phyloP scores from a whole-genome alignment of 768 basidiomycete species.

The Tricholoma sp. region DNA sequence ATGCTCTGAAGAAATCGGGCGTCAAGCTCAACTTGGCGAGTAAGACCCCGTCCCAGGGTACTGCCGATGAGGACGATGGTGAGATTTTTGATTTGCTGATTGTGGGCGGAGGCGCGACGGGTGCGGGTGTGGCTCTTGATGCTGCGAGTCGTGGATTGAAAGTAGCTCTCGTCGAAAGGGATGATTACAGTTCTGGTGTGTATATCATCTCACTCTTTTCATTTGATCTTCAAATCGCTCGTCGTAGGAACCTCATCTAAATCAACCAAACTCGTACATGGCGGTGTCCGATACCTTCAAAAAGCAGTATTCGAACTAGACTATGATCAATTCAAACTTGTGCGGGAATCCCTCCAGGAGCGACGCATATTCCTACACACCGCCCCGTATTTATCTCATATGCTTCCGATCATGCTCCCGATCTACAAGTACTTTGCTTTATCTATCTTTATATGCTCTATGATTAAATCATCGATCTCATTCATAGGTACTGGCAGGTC shows the following conservation, averaged over 20 bases:
- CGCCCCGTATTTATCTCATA: conserved; percentile 86
- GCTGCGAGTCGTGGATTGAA: conserved; percentile 88
- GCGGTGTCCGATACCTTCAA: conserved; percentile 95
- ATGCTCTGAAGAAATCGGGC: conserved; percentile 43
- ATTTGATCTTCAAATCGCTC: background rate
- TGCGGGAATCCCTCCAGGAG: conserved; percentile 92
- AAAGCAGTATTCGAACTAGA: conserved; percentile 95
- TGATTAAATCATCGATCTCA: too few relatives aligned
- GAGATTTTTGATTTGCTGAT: conserved; percentile 75
- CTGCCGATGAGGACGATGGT: conserved; percentile 13
- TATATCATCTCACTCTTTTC: conserved; percentile 1
- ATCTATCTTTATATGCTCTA: background rate
- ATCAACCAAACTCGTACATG: conserved; percentile 97
- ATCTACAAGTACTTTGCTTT: conserved; percentile 71
- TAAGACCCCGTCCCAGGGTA: too few relatives aligned
- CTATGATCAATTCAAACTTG: conserved; percentile 95
- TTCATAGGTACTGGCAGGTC: conserved; percentile 91
- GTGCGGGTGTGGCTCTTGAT: conserved; percentile 94
- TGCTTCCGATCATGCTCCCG: conserved; percentile 97
- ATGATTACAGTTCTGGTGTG: conserved; percentile 86
- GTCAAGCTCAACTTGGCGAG: too few relatives aligned
- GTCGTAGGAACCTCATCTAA: conserved; percentile 86
- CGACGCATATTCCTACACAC: conserved; percentile 91
- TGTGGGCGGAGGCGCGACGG: conserved; percentile 94
- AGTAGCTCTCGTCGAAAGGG: conserved; percentile 89